These are phyloP conservation scores for Fusarium denticulatum DNA, from an alignment of 2,329 filamentous ascomycete species.

Conservation along the genomic window DNA sequence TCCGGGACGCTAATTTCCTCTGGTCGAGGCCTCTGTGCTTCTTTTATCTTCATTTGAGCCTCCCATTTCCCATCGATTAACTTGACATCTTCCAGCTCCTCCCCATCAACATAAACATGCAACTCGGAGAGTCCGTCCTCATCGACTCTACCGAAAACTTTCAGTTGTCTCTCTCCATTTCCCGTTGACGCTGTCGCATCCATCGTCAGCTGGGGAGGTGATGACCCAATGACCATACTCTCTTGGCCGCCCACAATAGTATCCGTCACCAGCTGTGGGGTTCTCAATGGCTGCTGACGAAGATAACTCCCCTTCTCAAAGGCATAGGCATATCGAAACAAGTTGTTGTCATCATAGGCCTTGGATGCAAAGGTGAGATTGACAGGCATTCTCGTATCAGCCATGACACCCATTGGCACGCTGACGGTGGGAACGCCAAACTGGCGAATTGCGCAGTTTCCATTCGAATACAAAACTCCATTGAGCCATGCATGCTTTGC, in stretches of 20 bases:
- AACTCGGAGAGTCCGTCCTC: neutral
- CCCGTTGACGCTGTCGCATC: neutral
- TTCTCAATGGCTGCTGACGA: neutral
- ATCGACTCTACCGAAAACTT: neutral
- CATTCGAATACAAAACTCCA: neutral
- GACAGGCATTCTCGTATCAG: neutral
- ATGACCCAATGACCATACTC: rapidly evolving
- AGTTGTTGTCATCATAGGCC: neutral
- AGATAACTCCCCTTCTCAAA: neutral
- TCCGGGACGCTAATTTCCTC: neutral
- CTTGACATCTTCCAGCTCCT: neutral
- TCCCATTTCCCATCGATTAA: neutral
- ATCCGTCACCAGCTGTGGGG: neutral
- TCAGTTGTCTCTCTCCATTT: neutral
- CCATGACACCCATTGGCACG: neutral
- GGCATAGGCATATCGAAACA: neutral
- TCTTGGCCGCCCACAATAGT: neutral
- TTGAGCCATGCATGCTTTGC: neutral
- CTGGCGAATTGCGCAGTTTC: neutral
- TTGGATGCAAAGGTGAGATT: slow-evolving; percentile 4
- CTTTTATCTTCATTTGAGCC: rapidly evolving
- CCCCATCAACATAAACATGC: neutral
- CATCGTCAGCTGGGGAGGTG: neutral
- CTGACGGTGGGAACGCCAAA: neutral
- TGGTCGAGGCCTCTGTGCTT: neutral